A percentile compares a stretch with the other conserved stretches of the same genome.
These are phyloP conservation scores for Hibiscus tridactylites DNA, from an alignment of 345 rosid genomes.

Conservation along the genomic window DNA sequence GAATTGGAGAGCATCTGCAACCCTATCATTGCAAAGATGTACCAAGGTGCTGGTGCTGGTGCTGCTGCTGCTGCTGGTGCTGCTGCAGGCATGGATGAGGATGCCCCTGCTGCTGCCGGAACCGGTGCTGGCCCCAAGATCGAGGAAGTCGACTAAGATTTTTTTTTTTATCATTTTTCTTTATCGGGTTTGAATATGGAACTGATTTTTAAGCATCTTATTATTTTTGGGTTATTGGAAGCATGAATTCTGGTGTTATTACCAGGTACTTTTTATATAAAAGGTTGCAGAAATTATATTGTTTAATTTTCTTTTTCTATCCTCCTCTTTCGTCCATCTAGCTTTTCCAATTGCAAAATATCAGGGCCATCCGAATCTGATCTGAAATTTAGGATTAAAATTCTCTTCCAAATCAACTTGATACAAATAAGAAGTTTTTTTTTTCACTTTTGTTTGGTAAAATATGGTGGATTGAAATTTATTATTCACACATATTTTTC, in stretches of 20 bases:
- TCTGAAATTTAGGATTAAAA: too few species aligned
- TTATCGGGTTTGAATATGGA: background rate
- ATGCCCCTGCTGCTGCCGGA: constrained; percentile 33
- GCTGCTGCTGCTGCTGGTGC: constrained; percentile 17
- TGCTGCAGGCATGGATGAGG: constrained; percentile 27
- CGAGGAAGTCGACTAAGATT: constrained; percentile 42
- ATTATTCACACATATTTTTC: too few species aligned
- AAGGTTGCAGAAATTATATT: too few species aligned
- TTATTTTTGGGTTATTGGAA: background rate
- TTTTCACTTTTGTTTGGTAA: too few species aligned
- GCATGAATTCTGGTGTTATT: background rate
- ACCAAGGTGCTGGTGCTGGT: constrained; percentile 53
- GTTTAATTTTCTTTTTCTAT: background rate
- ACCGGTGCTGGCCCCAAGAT: constrained; percentile 68
- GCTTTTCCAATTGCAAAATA: too few species aligned
- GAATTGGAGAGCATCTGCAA: constrained; percentile 74
- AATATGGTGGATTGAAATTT: too few species aligned
- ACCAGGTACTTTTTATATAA: background rate
- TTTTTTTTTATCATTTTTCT: background rate
- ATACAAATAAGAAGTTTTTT: too few species aligned
- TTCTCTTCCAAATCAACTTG: too few species aligned
- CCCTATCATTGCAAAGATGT: constrained; percentile 75
- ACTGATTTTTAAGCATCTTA: background rate
- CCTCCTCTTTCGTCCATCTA: too few species aligned
- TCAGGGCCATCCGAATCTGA: too few species aligned